Evolutionary conservation across 2,329 filamentous ascomycete genomes (phyloP), one percentile per base, ranked within the genome.

Genomic region (Ophiostoma himal-ulmi): DNA sequence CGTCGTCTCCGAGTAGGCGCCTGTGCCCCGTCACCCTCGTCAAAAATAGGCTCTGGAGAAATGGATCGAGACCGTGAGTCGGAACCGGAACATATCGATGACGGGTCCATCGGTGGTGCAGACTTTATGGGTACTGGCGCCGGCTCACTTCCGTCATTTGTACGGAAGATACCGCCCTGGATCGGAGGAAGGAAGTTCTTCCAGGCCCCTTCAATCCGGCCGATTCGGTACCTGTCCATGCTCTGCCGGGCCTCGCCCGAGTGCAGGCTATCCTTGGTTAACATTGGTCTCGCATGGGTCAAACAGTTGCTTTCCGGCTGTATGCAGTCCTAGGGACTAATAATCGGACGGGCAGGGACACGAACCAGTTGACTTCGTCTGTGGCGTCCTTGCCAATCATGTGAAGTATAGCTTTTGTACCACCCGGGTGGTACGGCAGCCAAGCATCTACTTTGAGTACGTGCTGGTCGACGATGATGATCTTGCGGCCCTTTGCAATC

Each of bases 361-460:
- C 90, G 68, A 85, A 97, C 92, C 90, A 92, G 79, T 90, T 92
- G 73, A 98, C 89, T 80, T 98, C 95, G 79, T 97, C 94, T 13
- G 94, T 97, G 68, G 93, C 94, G 86, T 97, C 93, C 80, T 91
- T 88, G 73, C 93, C 93, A 72, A 98, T 87, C 93, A 97, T 95
- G 78, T 99, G 95, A 78, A 88, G 83, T 74, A 99, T 96, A 70
- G 94, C 87, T 80, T 93, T 95, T 76, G 94, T 89, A 75, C 95
- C 95, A 71, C 95, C 95, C 14, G 95, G 95, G 77, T 98, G 95
- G 77, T 91, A 97, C 69, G 88, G 88, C 69, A 96, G 82, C 92
- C 93, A 99, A 54, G 90, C 85, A 79, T 98, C 94, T 41, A 93
- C 89, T 81, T 93, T 97, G 75, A 98, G 80, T 11, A 97, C 93